These are phyloP conservation scores for Lepidium aucheri DNA, from an alignment of 345 rosid genomes.

Conservation along the genomic window DNA sequence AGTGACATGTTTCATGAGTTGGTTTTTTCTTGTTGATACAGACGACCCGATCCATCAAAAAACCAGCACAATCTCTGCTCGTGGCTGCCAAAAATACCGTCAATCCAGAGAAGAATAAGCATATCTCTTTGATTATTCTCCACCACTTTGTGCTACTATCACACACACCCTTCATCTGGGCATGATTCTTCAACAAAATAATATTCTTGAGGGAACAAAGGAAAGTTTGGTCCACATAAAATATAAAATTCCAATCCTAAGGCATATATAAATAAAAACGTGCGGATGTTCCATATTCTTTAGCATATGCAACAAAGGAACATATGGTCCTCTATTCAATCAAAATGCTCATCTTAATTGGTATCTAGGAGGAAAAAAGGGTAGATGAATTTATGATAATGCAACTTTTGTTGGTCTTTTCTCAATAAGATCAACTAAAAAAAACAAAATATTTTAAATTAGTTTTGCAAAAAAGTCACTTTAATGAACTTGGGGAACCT, in stretches of 20 bases:
- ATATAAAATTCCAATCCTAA: slow-evolving; percentile 6
- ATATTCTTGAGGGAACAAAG: slow-evolving; percentile 2
- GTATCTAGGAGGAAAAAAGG: slow-evolving; percentile 22
- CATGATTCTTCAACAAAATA: slow-evolving; percentile 15
- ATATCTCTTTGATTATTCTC: slow-evolving; percentile 24
- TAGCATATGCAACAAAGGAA: slow-evolving; percentile 24
- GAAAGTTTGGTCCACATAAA: slow-evolving; percentile 15
- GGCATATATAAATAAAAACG: slow-evolving; percentile 9
- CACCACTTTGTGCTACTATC: slow-evolving; percentile 17
- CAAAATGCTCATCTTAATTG: slow-evolving; percentile 17
- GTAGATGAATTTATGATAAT: slow-evolving; percentile 3
- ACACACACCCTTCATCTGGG: slow-evolving; percentile 21
- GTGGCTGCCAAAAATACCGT: slow-evolving; percentile 10
- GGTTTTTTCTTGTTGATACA: neutral
- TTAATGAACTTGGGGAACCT: slow-evolving; percentile 20
- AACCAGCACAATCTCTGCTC: neutral
- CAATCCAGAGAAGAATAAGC: slow-evolving; percentile 22
- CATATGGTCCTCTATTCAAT: slow-evolving; percentile 13
- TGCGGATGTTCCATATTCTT: slow-evolving; percentile 14
- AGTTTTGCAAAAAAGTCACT: slow-evolving; percentile 15
- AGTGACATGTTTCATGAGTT: slow-evolving; percentile 24
- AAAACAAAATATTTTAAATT: neutral
- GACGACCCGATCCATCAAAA: slow-evolving; percentile 1
- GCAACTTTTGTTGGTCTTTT: slow-evolving; percentile 7
- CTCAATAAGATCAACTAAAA: neutral